A percentile compares a stretch with the other conserved stretches of the same genome.
These are phyloP conservation scores for Saussurea involucrata DNA, from an alignment of 129 eudicot genomes.

Conservation along the genomic window DNA sequence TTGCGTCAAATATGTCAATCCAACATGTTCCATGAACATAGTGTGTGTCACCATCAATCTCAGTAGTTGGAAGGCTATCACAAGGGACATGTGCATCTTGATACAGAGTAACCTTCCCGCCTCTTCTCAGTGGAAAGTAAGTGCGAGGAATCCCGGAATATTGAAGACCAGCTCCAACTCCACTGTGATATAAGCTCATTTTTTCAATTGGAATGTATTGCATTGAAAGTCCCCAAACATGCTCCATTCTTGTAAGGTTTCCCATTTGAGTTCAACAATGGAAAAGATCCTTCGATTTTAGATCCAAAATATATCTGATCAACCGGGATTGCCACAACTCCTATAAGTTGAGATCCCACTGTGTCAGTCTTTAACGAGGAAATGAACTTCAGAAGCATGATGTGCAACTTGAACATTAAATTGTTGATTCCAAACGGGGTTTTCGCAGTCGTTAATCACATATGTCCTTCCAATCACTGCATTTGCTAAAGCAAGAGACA, in stretches of 20 bases:
- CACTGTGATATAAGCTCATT: slow-evolving; percentile 53
- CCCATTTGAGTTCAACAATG: slow-evolving; percentile 57
- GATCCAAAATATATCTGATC: slow-evolving; percentile 57
- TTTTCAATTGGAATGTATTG: slow-evolving; percentile 63
- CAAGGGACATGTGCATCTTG: slow-evolving; percentile 96
- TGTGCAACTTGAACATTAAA: slow-evolving; percentile 84
- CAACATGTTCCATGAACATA: slow-evolving; percentile 92
- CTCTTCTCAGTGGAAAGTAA: slow-evolving; percentile 87
- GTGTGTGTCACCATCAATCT: slow-evolving; percentile 62
- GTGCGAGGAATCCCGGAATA: slow-evolving; percentile 76
- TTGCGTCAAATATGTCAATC: slow-evolving; percentile 82
- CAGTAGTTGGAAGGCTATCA: slow-evolving; percentile 60
- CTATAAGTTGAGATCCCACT: slow-evolving; percentile 88
- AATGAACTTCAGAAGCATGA: slow-evolving; percentile 72
- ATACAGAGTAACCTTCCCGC: slow-evolving; percentile 82
- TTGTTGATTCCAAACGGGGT: slow-evolving; percentile 87
- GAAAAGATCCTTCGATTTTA: slow-evolving; percentile 65
- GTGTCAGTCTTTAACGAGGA: slow-evolving; percentile 84
- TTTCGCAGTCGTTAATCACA: slow-evolving; percentile 64
- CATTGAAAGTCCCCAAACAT: slow-evolving; percentile 55
- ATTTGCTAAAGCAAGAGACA: slow-evolving; percentile 50
- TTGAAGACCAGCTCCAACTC: slow-evolving; percentile 86
- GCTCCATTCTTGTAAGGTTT: slow-evolving; percentile 76
- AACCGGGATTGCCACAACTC: slow-evolving; percentile 66
- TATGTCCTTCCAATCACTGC: slow-evolving; percentile 86